Evolutionary conservation across 2,329 filamentous ascomycete genomes (phyloP).

Genomic region (Ceratocystis ficicola): DNA sequence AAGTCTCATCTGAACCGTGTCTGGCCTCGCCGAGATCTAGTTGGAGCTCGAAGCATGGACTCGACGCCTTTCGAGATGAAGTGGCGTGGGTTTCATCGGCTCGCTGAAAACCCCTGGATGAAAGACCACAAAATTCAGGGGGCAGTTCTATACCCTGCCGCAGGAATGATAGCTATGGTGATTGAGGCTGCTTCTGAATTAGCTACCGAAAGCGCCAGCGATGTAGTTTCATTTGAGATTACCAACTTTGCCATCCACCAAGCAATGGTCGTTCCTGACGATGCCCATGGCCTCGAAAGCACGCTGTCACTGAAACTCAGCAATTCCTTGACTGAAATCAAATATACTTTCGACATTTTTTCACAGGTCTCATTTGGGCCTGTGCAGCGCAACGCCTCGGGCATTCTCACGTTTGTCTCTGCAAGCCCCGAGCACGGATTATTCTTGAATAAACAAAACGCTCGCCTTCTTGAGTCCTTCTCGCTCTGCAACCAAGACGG

Average conservation of each 20-base stretch:
- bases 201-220: slow-evolving; percentile 20
- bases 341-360: slow-evolving; percentile 36
- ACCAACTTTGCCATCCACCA: slow-evolving; percentile 37
- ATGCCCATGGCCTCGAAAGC: slow-evolving; percentile 38
- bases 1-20: slow-evolving; percentile 34
- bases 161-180: slow-evolving; percentile 40
- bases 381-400: slow-evolving; percentile 31
- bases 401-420: slow-evolving; percentile 21
- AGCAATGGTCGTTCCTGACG: slow-evolving; percentile 40
- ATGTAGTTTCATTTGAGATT: slow-evolving; percentile 31
- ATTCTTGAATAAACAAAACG: slow-evolving; percentile 9
- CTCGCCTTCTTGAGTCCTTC: slow-evolving; percentile 2
- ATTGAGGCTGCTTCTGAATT: slow-evolving; percentile 37
- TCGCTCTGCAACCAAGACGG: slow-evolving; percentile 1
- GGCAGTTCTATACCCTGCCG: slow-evolving; percentile 39
- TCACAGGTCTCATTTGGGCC: slow-evolving; percentile 32
- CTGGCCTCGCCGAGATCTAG: slow-evolving; percentile 39
- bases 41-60: slow-evolving; percentile 37
- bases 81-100: slow-evolving; percentile 40
- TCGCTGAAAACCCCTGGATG: slow-evolving; percentile 42
- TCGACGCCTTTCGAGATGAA: slow-evolving; percentile 36
- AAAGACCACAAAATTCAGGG: slow-evolving; percentile 41
- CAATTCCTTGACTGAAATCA: slow-evolving; percentile 18
- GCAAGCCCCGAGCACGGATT: slow-evolving; percentile 16
- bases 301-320: slow-evolving; percentile 34